Evolutionary conservation across 345 rosid genomes (phyloP).

Genomic region (Citrus trifoliata): DNA sequence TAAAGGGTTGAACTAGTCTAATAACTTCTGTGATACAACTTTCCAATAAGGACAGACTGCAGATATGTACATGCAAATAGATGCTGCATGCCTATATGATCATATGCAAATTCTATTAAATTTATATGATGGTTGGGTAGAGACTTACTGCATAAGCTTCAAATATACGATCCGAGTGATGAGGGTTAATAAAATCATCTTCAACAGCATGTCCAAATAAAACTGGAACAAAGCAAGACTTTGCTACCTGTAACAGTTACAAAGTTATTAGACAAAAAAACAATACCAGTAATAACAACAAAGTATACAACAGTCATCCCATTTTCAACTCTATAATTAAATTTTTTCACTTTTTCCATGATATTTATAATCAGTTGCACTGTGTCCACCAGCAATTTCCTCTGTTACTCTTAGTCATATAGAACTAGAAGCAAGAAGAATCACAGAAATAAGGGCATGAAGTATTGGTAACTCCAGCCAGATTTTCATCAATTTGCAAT

Average conservation of each 20-base stretch:
- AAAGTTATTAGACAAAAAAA: background rate
- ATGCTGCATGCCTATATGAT: background rate
- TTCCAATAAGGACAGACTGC: background rate
- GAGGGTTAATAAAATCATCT: slow-evolving; percentile 91
- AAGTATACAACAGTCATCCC: slow-evolving; percentile 5
- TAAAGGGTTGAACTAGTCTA: background rate
- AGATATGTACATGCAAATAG: slow-evolving; percentile 7
- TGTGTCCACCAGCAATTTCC: background rate
- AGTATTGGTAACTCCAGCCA: background rate
- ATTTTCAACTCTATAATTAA: background rate
- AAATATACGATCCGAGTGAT: slow-evolving; percentile 80
- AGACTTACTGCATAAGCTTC: slow-evolving; percentile 71
- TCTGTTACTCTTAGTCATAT: background rate
- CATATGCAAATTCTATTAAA: background rate
- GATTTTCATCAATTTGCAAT: background rate
- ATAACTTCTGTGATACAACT: background rate
- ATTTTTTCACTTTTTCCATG: background rate
- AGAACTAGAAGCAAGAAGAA: background rate
- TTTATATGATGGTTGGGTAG: background rate
- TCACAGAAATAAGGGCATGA: background rate
- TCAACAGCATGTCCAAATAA: slow-evolving; percentile 88
- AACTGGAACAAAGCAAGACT: slow-evolving; percentile 81
- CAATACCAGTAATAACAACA: slow-evolving; percentile 1
- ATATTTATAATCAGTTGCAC: background rate
- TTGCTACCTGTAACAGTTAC: slow-evolving; percentile 58